Evolutionary conservation across 768 basidiomycete species (phyloP).

Genomic region (Boletales sp.): DNA sequence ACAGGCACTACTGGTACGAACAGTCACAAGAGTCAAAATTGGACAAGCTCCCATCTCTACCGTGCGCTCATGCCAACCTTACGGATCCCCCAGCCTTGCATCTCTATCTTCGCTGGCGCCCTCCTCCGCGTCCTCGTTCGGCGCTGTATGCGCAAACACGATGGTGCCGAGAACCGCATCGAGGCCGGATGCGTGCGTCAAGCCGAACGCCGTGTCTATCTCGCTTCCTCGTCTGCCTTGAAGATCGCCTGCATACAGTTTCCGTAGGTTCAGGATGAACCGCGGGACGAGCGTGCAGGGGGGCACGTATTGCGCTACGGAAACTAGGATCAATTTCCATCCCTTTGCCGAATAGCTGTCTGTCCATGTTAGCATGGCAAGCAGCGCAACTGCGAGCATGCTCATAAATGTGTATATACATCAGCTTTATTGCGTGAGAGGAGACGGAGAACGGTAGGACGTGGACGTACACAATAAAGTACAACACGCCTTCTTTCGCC

Average conservation of each 20-base stretch:
- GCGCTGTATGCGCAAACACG: neutral
- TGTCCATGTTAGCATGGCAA: neutral
- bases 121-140: too few species aligned
- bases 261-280: neutral
- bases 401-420: neutral
- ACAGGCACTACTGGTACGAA: too few species aligned
- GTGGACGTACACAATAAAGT: neutral
- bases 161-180: neutral
- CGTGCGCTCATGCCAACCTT: too few species aligned
- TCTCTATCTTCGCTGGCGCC: too few species aligned
- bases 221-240: neutral
- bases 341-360: neutral
- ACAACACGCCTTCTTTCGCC: neutral
- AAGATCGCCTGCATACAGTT: neutral
- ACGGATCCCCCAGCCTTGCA: too few species aligned
- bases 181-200: neutral
- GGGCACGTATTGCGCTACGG: neutral
- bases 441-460: too few species aligned
- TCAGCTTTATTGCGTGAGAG: neutral
- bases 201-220: conserved; percentile 2
- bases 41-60: too few species aligned
- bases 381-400: neutral
- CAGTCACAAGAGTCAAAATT: too few species aligned
- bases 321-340: neutral
- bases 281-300: neutral